Evolutionary conservation across 495 filamentous ascomycete species (phyloP), one percentile per base, ranked within the genome.

Genomic region (Penicillium antarcticum): DNA sequence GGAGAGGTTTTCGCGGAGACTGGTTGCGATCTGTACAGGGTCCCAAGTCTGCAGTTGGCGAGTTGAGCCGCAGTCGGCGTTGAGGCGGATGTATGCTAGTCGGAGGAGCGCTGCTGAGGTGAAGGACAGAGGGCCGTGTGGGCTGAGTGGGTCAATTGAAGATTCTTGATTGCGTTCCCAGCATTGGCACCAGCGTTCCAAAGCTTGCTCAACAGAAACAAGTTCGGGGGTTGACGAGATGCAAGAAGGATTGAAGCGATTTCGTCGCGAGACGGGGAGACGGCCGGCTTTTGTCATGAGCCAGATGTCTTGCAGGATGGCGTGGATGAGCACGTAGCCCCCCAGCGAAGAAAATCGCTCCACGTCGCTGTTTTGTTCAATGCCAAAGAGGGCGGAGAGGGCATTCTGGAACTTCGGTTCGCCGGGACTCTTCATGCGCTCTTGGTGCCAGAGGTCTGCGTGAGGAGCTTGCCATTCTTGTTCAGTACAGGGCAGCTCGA

Each of bases 301-400:
- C 64, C 82, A 88, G 21, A 89, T 87, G 39, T 86, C 81, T 53
- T 89, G 86, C 12, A 87, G 75, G 44, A 89, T 65, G 0, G 83
- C 85, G 53, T 86, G 80, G 32, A 89, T 86, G 4, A 88, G 75
- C 5, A 84, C 76, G 52, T 87, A 87, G 52, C 83, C 83, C 13
- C 84, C 85, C 0, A 87, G 71, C 1, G 83, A 82, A 7, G 84
- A 84, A 31, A 71, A 69, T 11, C 52, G 62, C 33, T 69, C 62
- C 14, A 66, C 48, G 4, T 53, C 50, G 24, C 59, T 54, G 14
- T 42, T 42, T 19, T 57, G 62, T 1, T 43, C 45, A 31, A 72
- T 70, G 0, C 41, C 45, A 31, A 72, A 72, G 0, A 74, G 45
- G 0, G 65, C 60, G 6, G 54, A 53, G 2, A 74, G 43, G 5